Evolutionary conservation across 106 monocot species (phyloP), one percentile per base, ranked within the genome.

Genomic region (Dendrobium chrysotoxum): DNA sequence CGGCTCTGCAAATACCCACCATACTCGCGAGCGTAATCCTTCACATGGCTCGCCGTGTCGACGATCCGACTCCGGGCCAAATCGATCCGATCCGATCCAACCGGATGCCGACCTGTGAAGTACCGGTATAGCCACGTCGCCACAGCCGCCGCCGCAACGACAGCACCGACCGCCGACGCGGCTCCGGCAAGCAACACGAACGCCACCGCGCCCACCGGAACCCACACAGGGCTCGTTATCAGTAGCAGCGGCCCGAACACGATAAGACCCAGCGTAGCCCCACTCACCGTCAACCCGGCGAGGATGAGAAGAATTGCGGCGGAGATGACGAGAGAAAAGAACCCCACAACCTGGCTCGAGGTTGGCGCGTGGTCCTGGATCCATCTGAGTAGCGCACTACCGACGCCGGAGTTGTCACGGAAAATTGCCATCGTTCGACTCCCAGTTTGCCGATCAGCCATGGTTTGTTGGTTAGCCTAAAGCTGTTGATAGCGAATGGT

Each of bases 101-200:
- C 72, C 78, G 94, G 94, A 28, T 85, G 89, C 54, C 92, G 77
- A 4, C 92, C 92, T 4, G 44, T 90, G 82, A 82, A 83, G 82
- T 93, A 93, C 81, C 80, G 76, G 85, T 91, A 94, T 65, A 86
- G 81, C 94, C 94, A 94, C 58, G 91, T 75, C 46, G 83, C 84
- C 10, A 73, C 86, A 1, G 86, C 94, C 7, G 81, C 28, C 26
- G 66, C 64, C 2, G 82, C 88, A 64, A 88, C 84, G 28, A 61
- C 80, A 77, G 76, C 53, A 13, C 86, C 84, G 73, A 84, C 82
- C 15, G 58, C 50, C 72, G 83, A 67, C 38, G 86, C 71, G 8
- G 82, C 65, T 28, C 38, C 88, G 8, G 85, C 89, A 20, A 38
- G 65, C 23, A 61, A 42, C 4, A 87, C 30, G 83, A 88, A 84